Conservation (phyloP, 2,329 filamentous ascomycete species). For the Pezicula carpinea region DNA sequence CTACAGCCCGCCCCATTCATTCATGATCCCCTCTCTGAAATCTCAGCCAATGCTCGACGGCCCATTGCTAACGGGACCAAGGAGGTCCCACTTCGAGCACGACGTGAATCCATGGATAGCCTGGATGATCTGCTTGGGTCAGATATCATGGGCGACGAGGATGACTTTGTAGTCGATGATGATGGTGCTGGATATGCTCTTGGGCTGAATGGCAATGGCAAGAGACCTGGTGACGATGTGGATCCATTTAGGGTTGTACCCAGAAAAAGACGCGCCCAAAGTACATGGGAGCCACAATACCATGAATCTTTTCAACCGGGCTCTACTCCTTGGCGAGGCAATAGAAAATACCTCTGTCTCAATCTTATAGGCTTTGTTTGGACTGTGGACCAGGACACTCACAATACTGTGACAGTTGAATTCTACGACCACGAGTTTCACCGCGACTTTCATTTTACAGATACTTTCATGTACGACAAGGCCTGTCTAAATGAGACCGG, state of each 20-base stretch:
- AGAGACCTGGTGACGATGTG: constrained; percentile 48
- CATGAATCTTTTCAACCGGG: constrained; percentile 90
- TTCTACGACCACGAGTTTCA: constrained; percentile 94
- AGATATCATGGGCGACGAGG: constrained; percentile 45
- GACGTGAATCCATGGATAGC: constrained; percentile 66
- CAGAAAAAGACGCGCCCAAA: constrained; percentile 35
- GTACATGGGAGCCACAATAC: constrained; percentile 50
- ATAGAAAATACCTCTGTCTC: constrained; percentile 86
- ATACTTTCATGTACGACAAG: constrained; percentile 94
- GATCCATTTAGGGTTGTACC: constrained; percentile 29
- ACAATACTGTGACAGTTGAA: constrained; percentile 92
- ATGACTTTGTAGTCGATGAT: constrained; percentile 89
- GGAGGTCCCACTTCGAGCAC: constrained; percentile 43
- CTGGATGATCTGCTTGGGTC: constrained; percentile 77
- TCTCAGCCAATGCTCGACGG: constrained; percentile 58
- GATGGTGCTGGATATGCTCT: constrained; percentile 86
- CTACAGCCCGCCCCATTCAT: constrained; percentile 79
- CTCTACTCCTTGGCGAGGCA: constrained; percentile 92
- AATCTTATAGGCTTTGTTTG: constrained; percentile 94
- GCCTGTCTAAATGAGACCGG: constrained; percentile 86
- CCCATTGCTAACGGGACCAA: constrained; percentile 50
- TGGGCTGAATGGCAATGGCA: constrained; percentile 56
- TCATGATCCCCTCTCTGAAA: constrained; percentile 70
- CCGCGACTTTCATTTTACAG: constrained; percentile 95
- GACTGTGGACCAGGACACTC: constrained; percentile 92